Base-by-base conservation (phyloP, 1,284 basidiomycete species). In the Ceratobasidium sp. region DNA sequence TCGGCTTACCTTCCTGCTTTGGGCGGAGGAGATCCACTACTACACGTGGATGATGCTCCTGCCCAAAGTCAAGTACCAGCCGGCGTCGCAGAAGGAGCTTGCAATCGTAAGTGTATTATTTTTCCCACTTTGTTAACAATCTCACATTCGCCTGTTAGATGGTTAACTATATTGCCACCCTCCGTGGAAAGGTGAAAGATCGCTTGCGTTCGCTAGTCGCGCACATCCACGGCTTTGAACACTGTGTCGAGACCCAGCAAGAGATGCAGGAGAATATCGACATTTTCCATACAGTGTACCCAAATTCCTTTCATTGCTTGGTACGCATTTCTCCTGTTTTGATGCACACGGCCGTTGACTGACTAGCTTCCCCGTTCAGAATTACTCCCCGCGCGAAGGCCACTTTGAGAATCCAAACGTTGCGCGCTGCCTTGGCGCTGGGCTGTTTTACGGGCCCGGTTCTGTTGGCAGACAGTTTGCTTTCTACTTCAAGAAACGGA, bases 91-190 rank as follows among this genome's bases (percentile, higher is more conserved):
- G 26, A 44, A 50, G n/a, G 10, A 52, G 0, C n/a, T 75, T 5
- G 61, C 54, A 42, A 65, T 64, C 38, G 61, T 75, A 62, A 52
- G 70, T 64, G 9, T 17, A 23, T 33, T 69, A 6, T n/a, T 33
- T n/a, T n/a, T n/a, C n/a, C n/a, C n/a, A n/a, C n/a, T n/a, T n/a
- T n/a, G n/a, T n/a, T n/a, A n/a, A n/a, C n/a, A n/a, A n/a, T n/a
- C n/a, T n/a, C n/a, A n/a, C 38, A 64, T 12, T 40, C 15, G 20
- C 33, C n/a, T 26, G 13, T 26, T 46, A 70, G 70, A n/a, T 73
- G 33, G 70, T 73, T 15, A 73, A 73, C n/a, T 50, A 73, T 42
- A 40, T 73, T 13, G 69, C 70, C 13, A 71, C 69, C 0, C 56
- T 71, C 5, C 69, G 56, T 2, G 69, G 69, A 12, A 59, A 59